A percentile compares a stretch with the other conserved stretches of the same genome.
Evolutionary conservation across 306 rosid genomes (phyloP).

Genomic region (Coriaria nepalensis): DNA sequence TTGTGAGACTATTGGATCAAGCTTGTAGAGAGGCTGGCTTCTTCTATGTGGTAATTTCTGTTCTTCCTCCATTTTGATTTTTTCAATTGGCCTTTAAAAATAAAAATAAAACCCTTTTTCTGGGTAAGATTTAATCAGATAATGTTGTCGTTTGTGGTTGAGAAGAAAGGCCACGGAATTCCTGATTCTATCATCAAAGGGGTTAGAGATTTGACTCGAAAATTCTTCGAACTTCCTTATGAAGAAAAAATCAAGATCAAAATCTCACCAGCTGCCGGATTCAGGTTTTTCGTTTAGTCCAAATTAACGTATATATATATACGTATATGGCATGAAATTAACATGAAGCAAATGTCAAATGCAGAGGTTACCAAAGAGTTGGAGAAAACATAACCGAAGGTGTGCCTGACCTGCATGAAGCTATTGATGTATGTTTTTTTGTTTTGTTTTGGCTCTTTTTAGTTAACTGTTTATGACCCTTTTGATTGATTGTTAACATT

Average conservation of each 20-base stretch:
- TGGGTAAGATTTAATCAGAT: not conserved
- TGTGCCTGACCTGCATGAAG: slow-evolving; percentile 80
- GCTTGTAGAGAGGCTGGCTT: slow-evolving; percentile 84
- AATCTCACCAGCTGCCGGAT: slow-evolving; percentile 51
- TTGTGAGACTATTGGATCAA: slow-evolving; percentile 59
- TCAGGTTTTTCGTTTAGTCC: slow-evolving; percentile 38
- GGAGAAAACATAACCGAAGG: slow-evolving; percentile 82
- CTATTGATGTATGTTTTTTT: slow-evolving; percentile 66
- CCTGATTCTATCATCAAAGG: slow-evolving; percentile 49
- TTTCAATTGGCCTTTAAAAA: not conserved
- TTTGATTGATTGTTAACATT: too few relatives aligned
- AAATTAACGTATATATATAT: not conserved
- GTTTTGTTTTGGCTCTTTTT: too few relatives aligned
- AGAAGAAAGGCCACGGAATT: slow-evolving; percentile 74
- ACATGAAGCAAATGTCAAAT: slow-evolving; percentile 15
- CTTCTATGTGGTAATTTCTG: slow-evolving; percentile 68
- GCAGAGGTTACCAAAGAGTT: slow-evolving; percentile 74
- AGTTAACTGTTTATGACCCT: too few relatives aligned
- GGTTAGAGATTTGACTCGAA: slow-evolving; percentile 38
- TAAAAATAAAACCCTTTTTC: not conserved
- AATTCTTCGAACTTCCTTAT: slow-evolving; percentile 57
- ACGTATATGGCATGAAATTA: slow-evolving; percentile 5
- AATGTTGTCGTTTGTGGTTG: slow-evolving; percentile 6
- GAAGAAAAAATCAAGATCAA: slow-evolving; percentile 73
- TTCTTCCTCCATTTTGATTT: not conserved